Evolutionary conservation across 78 protist species (phyloP).

Genomic region (Dictyostelium intermedium): DNA sequence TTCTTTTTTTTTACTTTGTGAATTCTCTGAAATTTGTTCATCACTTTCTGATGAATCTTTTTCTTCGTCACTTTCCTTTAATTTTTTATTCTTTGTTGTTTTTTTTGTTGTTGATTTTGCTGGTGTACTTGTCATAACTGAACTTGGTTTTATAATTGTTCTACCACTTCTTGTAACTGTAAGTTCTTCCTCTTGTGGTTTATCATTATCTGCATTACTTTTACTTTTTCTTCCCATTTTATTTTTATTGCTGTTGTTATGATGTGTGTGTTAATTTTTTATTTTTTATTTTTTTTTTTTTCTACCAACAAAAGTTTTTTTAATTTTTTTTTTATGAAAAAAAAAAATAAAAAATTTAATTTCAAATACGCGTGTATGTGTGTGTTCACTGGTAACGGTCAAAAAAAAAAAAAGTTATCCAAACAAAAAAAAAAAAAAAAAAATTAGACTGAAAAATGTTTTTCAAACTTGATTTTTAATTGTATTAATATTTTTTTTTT

Average conservation of each 20-base stretch:
- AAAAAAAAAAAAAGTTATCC: no score
- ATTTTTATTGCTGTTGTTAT: not conserved
- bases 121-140: not conserved
- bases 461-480: no score
- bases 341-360: not conserved
- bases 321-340: no score
- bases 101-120: not conserved
- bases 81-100: not conserved
- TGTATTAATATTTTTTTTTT: no score
- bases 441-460: no score
- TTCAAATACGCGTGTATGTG: no score
- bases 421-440: no score
- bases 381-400: not conserved
- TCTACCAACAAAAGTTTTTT: not conserved
- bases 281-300: not conserved
- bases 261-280: not conserved
- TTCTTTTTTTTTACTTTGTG: not conserved
- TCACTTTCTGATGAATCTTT: not conserved
- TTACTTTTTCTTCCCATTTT: slow-evolving; percentile 3
- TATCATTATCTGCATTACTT: not conserved
- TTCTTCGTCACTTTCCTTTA: not conserved
- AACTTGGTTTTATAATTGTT: not conserved
- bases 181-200: not conserved
- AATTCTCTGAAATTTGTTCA: not conserved
- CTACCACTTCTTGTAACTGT: slow-evolving; percentile 13